phyloP scores from a whole-genome alignment of 441 rosid genomes.

The Pelargonium exstipulatum region DNA sequence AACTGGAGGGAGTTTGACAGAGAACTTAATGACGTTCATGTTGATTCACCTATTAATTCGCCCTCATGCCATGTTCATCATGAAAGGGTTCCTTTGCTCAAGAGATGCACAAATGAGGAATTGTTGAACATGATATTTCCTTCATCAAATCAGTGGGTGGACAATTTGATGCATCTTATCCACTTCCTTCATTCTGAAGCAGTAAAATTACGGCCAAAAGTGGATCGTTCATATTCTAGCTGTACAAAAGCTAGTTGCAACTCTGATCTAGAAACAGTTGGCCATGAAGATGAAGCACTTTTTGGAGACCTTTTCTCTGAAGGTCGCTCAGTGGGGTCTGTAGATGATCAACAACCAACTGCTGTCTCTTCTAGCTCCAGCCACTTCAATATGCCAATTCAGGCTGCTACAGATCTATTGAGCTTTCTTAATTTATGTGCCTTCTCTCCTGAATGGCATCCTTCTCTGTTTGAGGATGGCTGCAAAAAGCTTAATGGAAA shows the following conservation, averaged over 20 bases:
- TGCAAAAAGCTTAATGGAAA: constrained; percentile 53
- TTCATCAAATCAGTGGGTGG: constrained; percentile 81
- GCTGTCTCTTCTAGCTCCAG: constrained; percentile 43
- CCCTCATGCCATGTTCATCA: constrained; percentile 47
- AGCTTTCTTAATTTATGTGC: constrained; percentile 66
- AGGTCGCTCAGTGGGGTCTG: constrained; percentile 71
- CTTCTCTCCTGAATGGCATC: constrained; percentile 71
- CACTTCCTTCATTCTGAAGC: constrained; percentile 82
- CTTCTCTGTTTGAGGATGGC: constrained; percentile 64
- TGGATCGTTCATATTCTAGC: constrained; percentile 65
- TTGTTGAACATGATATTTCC: constrained; percentile 62
- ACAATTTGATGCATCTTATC: constrained; percentile 65
- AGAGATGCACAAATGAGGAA: constrained; percentile 61
- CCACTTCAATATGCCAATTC: constrained; percentile 71
- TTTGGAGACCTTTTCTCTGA: constrained; percentile 98
- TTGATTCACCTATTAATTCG: constrained; percentile 35
- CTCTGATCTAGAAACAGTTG: constrained; percentile 70
- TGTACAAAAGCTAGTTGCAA: constrained; percentile 54
- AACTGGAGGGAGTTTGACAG: constrained; percentile 49
- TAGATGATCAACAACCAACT: constrained; percentile 79
- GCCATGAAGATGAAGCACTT: constrained; percentile 97
- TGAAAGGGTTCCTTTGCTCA: constrained; percentile 66
- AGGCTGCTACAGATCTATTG: constrained; percentile 78
- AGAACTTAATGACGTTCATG: constrained; percentile 34
- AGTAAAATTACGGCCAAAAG: constrained; percentile 62